Base-by-base conservation (phyloP, 805 yeast species). In the Schwanniomyces yamadae region DNA sequence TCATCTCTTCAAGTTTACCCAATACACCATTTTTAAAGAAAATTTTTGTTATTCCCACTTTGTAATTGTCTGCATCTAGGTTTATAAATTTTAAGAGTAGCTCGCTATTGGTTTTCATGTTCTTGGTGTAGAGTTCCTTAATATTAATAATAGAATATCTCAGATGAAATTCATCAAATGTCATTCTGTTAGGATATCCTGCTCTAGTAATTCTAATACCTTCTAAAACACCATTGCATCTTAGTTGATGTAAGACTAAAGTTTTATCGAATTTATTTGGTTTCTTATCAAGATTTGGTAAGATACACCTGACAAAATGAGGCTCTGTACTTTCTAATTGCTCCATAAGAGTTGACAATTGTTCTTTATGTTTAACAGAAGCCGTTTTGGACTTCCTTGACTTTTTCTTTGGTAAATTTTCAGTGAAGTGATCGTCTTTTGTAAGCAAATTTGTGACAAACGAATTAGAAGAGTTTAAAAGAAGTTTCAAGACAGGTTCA, bases 161-260 rank as follows among this genome's bases (percentile, higher is more conserved):
- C 24, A 68, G 71, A 34, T 75, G 77, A 62, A 93, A 93, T 31
- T 87, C 91, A 29, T 80, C 77, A 59, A 90, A 91, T 19, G 81
- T 77, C 54, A 91, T 78, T 46, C 96, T 77, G 59, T 93, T 93
- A 4, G 99, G 99, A 59, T 84, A 93, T 2, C 99, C 99, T 6
- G 96, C 88, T 45, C 99, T 76, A 0, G 98, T 96, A 41, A 93
- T 93, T 59, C 99, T 75, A 20, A 93, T 93, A 42, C 99, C 99
- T 69, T 93, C 99, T 34, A 93, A 65, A 11, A 93, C 99, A 75
- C 99, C 99, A 54, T 93, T 93, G 54, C 98, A 93, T 44, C 96
- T 73, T 43, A 93, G 69, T 62, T 93, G 99, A 34, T 85, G 91
- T 29, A 93, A 66, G 6, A 93, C 95, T 16, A 93, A 64, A 20